phyloP scores from a whole-genome alignment of 129 eudicot genomes.

The Ambrosia trifida region DNA sequence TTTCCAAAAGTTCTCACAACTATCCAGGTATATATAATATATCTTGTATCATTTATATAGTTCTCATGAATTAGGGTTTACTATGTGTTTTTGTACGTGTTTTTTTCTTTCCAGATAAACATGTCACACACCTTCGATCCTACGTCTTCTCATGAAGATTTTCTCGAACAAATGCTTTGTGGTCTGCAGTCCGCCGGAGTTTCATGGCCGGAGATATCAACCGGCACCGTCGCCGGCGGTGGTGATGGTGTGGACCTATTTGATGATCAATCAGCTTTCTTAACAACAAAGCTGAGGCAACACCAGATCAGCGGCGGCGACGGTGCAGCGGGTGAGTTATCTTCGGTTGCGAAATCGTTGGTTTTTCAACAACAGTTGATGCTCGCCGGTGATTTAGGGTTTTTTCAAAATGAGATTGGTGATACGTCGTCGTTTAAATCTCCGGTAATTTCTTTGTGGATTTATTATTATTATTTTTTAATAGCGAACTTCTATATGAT shows the following conservation, averaged over 20 bases:
- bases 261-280: constrained; percentile 47
- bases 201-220: constrained; percentile 53
- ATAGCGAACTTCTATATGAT: too few species aligned
- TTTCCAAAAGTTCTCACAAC: constrained; percentile 21
- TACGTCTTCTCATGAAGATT: constrained; percentile 63
- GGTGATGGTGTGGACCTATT: constrained; percentile 20
- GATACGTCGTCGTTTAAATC: constrained; percentile 39
- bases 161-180: constrained; percentile 74
- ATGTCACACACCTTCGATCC: constrained; percentile 48
- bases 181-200: constrained; percentile 54
- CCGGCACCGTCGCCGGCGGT: constrained; percentile 9
- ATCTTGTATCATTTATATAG: background rate
- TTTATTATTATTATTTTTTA: too few species aligned
- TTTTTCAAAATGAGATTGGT: constrained; percentile 27
- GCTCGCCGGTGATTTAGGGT: constrained; percentile 25
- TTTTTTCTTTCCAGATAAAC: background rate
- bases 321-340: constrained; percentile 15
- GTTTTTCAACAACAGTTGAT: constrained; percentile 71
- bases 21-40: constrained; percentile 33
- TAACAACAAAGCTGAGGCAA: constrained; percentile 60
- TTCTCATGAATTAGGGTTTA: constrained; percentile 20
- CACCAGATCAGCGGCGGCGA: constrained; percentile 58
- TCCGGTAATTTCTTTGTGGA: constrained; percentile 27
- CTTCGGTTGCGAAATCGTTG: constrained; percentile 40
- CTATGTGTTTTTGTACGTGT: constrained; percentile 22